Percentiles rank a stretch among this genome's conserved stretches.
Evolutionary conservation across 2,329 filamentous ascomycete genomes (phyloP).

Genomic region (Colletotrichum paranaense): DNA sequence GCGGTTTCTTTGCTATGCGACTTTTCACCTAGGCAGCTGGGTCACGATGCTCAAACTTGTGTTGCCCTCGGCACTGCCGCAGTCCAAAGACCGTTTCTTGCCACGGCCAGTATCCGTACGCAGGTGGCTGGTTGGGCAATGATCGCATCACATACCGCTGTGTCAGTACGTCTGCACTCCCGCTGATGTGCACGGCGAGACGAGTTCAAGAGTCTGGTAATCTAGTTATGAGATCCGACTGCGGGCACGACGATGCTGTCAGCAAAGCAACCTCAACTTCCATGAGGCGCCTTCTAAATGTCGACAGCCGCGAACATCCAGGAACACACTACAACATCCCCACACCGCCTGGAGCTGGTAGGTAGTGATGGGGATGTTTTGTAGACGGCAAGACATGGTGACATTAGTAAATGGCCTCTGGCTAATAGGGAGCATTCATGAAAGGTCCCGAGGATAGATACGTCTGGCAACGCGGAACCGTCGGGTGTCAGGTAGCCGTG

Average conservation of each 20-base stretch:
- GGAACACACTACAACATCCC: not conserved
- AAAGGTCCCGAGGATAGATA: slow-evolving; percentile 12
- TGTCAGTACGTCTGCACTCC: not conserved
- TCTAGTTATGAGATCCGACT: not conserved
- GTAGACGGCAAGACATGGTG: slow-evolving; percentile 4
- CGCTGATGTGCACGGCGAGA: slow-evolving; percentile 2
- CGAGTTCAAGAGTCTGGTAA: not conserved
- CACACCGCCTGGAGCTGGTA: not conserved
- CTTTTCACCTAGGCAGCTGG: not conserved
- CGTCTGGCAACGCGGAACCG: slow-evolving; percentile 14
- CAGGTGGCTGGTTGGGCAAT: not conserved
- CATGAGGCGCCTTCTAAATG: not conserved
- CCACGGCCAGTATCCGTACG: slow-evolving; percentile 1
- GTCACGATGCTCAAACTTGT: not conserved
- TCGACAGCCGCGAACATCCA: not conserved
- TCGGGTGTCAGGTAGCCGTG: slow-evolving; percentile 17
- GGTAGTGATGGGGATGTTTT: not conserved
- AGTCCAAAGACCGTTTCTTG: not conserved
- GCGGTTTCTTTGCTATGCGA: slow-evolving; percentile 7
- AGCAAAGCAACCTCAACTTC: not conserved
- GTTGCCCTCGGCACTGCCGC: not conserved
- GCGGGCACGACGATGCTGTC: slow-evolving; percentile 6
- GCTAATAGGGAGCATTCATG: not conserved
- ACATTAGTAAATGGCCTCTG: not conserved
- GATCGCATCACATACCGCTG: slow-evolving; percentile 14